phyloP scores from a whole-genome alignment of 225 moss, liverwort and hornwort genomes.

The Marchantia polymorpha region DNA sequence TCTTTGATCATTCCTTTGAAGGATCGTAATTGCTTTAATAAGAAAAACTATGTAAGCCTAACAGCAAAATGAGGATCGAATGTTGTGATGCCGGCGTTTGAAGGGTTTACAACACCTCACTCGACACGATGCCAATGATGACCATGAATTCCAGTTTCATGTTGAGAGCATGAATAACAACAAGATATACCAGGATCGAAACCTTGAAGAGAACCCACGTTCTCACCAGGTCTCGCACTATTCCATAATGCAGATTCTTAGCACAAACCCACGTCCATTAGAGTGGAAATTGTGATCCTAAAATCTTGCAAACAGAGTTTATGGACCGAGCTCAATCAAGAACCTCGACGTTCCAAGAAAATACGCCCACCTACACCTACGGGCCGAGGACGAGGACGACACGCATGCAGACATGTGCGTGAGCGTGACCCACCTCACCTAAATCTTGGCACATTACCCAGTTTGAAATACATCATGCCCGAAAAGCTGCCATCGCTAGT shows the following conservation, averaged over 20 bases:
- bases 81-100: no score
- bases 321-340: background rate
- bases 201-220: slow-evolving; percentile 7
- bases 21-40: no score
- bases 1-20: no score
- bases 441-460: slow-evolving; percentile 8
- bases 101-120: no score
- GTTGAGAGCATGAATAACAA: background rate
- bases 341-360: background rate
- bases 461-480: background rate
- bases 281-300: background rate
- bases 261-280: slow-evolving; percentile 7
- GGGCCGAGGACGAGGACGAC: background rate
- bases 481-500: background rate
- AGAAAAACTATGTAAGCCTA: no score
- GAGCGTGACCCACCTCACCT: slow-evolving; percentile 7
- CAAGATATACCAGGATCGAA: background rate
- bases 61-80: background rate
- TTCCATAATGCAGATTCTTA: background rate
- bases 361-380: background rate
- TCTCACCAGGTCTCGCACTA: background rate
- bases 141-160: background rate
- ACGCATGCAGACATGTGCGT: slow-evolving; percentile 10
- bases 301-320: slow-evolving; percentile 4
- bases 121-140: background rate